These are phyloP conservation scores for Naganishia vaughanmartiniae DNA, from an alignment of 768 basidiomycete genomes.

Conservation along the genomic window DNA sequence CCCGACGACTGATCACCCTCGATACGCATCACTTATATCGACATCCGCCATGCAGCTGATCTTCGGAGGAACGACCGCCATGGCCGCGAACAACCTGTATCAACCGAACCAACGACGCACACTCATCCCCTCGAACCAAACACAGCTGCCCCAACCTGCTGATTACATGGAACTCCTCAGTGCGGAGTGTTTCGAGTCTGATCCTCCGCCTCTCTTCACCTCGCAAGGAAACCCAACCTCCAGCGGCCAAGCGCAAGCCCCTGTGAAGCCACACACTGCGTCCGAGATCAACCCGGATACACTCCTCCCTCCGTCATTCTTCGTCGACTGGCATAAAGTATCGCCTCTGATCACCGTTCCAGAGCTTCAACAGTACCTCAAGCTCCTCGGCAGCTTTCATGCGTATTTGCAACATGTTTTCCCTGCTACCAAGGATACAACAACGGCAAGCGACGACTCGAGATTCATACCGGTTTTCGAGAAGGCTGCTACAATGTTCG, in stretches of 20 bases:
- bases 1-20: not conserved
- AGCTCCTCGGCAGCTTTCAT: not conserved
- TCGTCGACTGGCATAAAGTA: constrained; percentile 5
- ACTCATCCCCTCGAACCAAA: not conserved
- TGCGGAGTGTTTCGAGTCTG: not conserved
- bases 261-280: not conserved
- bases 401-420: not conserved
- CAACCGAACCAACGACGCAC: not conserved
- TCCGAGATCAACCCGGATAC: not conserved
- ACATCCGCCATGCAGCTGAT: constrained; percentile 4
- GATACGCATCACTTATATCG: not conserved
- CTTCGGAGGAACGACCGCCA: not conserved
- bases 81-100: constrained; percentile 6
- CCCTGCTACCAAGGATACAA: not conserved
- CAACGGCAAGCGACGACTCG: not conserved
- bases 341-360: not conserved
- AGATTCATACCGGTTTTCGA: not conserved
- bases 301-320: not conserved
- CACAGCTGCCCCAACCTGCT: not conserved
- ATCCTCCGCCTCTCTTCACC: constrained; percentile 3
- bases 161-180: not conserved
- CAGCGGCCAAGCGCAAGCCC: not conserved
- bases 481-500: not conserved
- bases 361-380: constrained; percentile 1
- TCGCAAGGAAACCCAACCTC: not conserved